Evolutionary conservation across 208 protist species (phyloP).

Genomic region (Acanthamoeba triangularis): DNA sequence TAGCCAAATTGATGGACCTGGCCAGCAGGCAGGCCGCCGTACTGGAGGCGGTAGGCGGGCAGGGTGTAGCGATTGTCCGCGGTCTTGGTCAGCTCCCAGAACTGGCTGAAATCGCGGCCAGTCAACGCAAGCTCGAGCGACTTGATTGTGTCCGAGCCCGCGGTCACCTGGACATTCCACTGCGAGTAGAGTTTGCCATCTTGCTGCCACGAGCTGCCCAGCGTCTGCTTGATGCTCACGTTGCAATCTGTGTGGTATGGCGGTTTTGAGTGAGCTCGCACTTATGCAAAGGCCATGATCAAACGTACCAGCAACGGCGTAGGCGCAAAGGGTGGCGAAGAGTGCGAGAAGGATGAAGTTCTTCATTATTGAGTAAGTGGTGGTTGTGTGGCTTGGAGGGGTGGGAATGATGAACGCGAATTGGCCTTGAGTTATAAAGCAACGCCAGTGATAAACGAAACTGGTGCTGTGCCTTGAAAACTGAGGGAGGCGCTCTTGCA

Average conservation of each 20-base stretch:
- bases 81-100: not conserved
- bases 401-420: no score
- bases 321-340: not conserved
- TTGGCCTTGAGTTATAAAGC: no score
- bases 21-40: not conserved
- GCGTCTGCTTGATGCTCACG: slow-evolving; percentile 4
- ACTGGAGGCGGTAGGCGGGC: not conserved
- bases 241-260: not conserved
- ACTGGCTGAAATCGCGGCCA: not conserved
- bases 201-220: not conserved
- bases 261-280: no score
- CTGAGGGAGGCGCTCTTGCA: no score
- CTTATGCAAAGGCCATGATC: no score
- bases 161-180: not conserved
- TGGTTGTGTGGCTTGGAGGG: not conserved
- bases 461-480: no score
- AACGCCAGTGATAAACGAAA: no score
- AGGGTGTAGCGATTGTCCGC: not conserved
- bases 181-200: not conserved
- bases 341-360: not conserved
- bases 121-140: not conserved
- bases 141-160: not conserved
- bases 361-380: not conserved
- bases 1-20: not conserved
- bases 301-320: not conserved